Evolutionary conservation across 2,329 filamentous ascomycete species (phyloP).

Genomic region (Curvularia verruculosa): DNA sequence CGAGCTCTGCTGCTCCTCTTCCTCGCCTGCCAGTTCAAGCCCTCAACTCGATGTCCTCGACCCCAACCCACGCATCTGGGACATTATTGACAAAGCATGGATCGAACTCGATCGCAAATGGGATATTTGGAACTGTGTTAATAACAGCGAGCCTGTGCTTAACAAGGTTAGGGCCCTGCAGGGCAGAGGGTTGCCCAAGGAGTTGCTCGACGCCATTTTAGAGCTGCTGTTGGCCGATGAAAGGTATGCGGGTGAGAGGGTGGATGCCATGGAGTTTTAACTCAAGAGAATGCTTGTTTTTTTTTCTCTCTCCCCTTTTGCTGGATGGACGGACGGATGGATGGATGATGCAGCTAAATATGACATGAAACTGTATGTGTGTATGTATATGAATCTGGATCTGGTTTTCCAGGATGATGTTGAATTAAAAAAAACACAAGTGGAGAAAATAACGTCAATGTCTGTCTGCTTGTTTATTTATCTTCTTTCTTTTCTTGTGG

Average conservation of each 20-base stretch:
- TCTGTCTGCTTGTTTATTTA: too few relatives aligned
- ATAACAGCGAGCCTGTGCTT: constrained; percentile 33
- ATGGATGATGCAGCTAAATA: too few relatives aligned
- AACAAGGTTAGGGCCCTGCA: constrained; percentile 40
- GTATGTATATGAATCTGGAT: neutral
- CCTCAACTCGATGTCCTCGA: constrained; percentile 46
- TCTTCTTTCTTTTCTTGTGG: too few relatives aligned
- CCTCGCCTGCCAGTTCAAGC: neutral
- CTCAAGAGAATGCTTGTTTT: neutral
- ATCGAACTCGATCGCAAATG: constrained; percentile 43
- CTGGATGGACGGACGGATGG: too few relatives aligned
- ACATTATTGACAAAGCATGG: constrained; percentile 38
- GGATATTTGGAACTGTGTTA: constrained; percentile 41
- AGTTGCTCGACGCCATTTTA: constrained; percentile 42
- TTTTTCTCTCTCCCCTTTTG: neutral
- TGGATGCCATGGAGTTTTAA: neutral
- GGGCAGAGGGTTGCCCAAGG: constrained; percentile 33
- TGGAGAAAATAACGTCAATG: too few relatives aligned
- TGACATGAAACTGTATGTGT: neutral
- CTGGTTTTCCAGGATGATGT: too few relatives aligned
- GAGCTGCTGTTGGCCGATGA: constrained; percentile 46
- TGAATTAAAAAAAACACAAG: too few relatives aligned
- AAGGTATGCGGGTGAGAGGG: constrained; percentile 32
- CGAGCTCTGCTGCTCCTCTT: constrained; percentile 34
- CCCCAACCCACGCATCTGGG: constrained; percentile 36